These are phyloP conservation scores for Blastobotrys serpentis DNA, from an alignment of 1,139 yeast genomes.

Conservation along the genomic window DNA sequence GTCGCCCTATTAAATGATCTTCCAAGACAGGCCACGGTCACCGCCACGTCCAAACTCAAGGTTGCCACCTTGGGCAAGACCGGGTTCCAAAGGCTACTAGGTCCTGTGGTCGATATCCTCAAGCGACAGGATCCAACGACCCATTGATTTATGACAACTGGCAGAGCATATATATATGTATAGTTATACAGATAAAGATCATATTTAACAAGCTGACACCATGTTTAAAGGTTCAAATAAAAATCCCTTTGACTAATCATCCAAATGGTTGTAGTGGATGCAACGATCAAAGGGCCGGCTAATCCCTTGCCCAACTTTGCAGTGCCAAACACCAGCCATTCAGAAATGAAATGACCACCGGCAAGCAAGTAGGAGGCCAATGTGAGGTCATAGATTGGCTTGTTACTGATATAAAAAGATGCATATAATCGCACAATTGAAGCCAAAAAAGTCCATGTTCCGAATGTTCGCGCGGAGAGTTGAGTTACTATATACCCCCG, in stretches of 20 bases:
- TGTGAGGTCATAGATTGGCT: constrained; percentile 64
- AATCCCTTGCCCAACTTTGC: constrained; percentile 86
- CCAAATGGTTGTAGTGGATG: constrained; percentile 47
- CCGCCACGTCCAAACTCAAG: constrained; percentile 70
- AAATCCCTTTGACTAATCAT: constrained; percentile 45
- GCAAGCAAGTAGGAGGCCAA: constrained; percentile 85
- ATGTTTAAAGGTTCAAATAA: constrained; percentile 27
- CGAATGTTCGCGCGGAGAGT: constrained; percentile 90
- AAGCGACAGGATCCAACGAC: constrained; percentile 80
- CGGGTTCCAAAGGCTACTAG: constrained; percentile 90
- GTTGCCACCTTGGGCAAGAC: constrained; percentile 89
- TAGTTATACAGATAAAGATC: too few relatives aligned
- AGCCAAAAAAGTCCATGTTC: constrained; percentile 94
- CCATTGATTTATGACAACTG: too few relatives aligned
- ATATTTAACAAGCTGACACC: not conserved
- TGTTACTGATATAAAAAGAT: constrained; percentile 62
- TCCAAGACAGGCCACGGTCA: constrained; percentile 94
- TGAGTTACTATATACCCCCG: constrained; percentile 63
- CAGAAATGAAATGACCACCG: constrained; percentile 75
- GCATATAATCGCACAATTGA: constrained; percentile 84
- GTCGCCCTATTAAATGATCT: constrained; percentile 86
- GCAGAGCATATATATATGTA: too few relatives aligned
- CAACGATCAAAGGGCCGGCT: constrained; percentile 77
- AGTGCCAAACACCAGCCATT: constrained; percentile 76
- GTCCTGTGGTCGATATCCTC: constrained; percentile 84